phyloP scores from a whole-genome alignment of 108 stramenopile species.

The Stephanodiscus triporus region DNA sequence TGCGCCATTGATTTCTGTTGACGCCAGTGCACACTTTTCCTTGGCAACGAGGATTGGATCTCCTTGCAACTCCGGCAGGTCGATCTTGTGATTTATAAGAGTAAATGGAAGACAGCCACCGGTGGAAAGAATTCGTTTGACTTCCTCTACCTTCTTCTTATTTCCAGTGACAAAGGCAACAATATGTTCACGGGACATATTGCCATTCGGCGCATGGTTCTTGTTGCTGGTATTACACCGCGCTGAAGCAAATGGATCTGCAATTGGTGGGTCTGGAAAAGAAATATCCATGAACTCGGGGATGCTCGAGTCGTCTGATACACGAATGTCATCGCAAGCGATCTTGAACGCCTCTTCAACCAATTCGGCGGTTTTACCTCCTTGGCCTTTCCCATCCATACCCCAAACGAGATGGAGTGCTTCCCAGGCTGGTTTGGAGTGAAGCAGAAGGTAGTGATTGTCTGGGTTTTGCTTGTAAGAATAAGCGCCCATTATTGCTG shows the following conservation, averaged over 20 bases:
- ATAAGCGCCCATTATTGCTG: slow-evolving; percentile 82
- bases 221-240: slow-evolving; percentile 19
- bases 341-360: slow-evolving; percentile 61
- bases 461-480: slow-evolving; percentile 79
- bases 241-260: slow-evolving; percentile 56
- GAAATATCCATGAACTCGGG: slow-evolving; percentile 65
- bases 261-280: slow-evolving; percentile 77
- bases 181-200: not conserved
- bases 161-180: slow-evolving; percentile 99
- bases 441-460: slow-evolving; percentile 85
- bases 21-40: slow-evolving; percentile 95
- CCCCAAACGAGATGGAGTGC: slow-evolving; percentile 83
- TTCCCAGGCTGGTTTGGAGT: slow-evolving; percentile 86
- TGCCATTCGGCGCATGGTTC: not conserved
- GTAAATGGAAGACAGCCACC: slow-evolving; percentile 66
- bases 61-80: slow-evolving; percentile 95
- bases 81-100: slow-evolving; percentile 82
- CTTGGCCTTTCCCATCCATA: slow-evolving; percentile 43
- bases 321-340: slow-evolving; percentile 54
- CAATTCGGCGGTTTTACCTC: slow-evolving; percentile 30
- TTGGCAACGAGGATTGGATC: slow-evolving; percentile 93
- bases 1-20: slow-evolving; percentile 77
- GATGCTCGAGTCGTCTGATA: slow-evolving; percentile 25
- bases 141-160: slow-evolving; percentile 97
- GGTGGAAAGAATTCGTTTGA: slow-evolving; percentile 66